Evolutionary conservation across 352 stramenopile species (phyloP).

Genomic region (Phytophthora multivora): DNA sequence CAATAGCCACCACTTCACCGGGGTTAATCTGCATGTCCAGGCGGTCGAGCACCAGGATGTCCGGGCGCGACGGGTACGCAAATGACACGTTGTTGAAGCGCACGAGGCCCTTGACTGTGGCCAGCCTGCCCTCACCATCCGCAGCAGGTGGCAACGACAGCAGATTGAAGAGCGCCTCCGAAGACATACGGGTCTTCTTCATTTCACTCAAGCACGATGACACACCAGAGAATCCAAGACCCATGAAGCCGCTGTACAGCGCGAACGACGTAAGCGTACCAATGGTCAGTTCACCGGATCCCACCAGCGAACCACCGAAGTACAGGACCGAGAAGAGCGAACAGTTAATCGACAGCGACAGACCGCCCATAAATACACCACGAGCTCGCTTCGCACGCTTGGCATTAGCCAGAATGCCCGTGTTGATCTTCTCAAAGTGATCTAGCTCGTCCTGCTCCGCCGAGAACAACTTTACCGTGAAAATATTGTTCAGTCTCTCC

Average conservation of each 20-base stretch:
- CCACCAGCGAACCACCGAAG: slow-evolving; percentile 88
- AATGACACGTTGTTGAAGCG: slow-evolving; percentile 86
- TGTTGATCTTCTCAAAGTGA: slow-evolving; percentile 74
- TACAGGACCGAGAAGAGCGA: slow-evolving; percentile 92
- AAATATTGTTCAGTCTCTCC: slow-evolving; percentile 89
- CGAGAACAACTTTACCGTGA: slow-evolving; percentile 90
- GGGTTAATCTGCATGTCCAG: slow-evolving; percentile 75
- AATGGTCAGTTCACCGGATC: slow-evolving; percentile 86
- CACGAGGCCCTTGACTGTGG: slow-evolving; percentile 63
- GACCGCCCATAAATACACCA: slow-evolving; percentile 89
- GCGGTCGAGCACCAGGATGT: slow-evolving; percentile 66
- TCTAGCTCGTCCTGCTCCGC: slow-evolving; percentile 72
- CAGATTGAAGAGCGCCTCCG: slow-evolving; percentile 71
- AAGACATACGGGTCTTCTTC: slow-evolving; percentile 75
- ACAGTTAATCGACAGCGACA: slow-evolving; percentile 89
- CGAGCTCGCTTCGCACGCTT: slow-evolving; percentile 75
- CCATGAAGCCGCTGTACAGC: slow-evolving; percentile 92
- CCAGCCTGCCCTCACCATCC: slow-evolving; percentile 50
- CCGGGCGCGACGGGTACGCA: slow-evolving; percentile 78
- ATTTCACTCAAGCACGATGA: slow-evolving; percentile 86
- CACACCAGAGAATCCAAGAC: slow-evolving; percentile 87
- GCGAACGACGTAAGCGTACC: slow-evolving; percentile 91
- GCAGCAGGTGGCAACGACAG: slow-evolving; percentile 49
- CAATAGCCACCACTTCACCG: slow-evolving; percentile 84
- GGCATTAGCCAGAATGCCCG: slow-evolving; percentile 67